Percentiles rank a stretch among this genome's conserved stretches.
These are phyloP conservation scores for Chrysoporthe cubensis DNA, from an alignment of 2,329 filamentous ascomycete species.

Conservation along the genomic window DNA sequence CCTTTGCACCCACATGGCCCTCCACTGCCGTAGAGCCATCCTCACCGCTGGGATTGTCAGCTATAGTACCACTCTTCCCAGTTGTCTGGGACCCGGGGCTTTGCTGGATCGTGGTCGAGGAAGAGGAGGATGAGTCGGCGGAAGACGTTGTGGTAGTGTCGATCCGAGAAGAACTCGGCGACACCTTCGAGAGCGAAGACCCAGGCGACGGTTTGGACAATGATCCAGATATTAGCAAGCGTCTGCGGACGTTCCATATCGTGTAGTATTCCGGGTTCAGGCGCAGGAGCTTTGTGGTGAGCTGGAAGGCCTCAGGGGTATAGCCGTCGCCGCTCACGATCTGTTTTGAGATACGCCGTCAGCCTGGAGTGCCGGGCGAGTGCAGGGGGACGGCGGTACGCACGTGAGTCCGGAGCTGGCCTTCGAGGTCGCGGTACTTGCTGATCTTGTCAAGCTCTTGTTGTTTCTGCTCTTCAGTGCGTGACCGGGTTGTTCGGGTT, in stretches of 20 bases:
- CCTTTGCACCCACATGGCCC: constrained; percentile 15
- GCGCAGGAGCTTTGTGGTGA: constrained; percentile 73
- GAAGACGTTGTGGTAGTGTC: constrained; percentile 64
- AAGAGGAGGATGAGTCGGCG: constrained; percentile 61
- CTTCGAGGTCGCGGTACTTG: constrained; percentile 74
- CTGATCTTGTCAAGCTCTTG: constrained; percentile 77
- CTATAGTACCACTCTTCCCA: constrained; percentile 62
- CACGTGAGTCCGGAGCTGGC: constrained; percentile 69
- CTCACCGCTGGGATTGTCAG: constrained; percentile 38
- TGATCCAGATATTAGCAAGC: constrained; percentile 64
- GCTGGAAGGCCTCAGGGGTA: constrained; percentile 62
- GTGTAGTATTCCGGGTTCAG: constrained; percentile 90
- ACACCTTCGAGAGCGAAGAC: constrained; percentile 59
- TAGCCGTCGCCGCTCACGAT: constrained; percentile 51
- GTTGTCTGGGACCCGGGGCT: constrained; percentile 49
- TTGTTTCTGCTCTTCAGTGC: constrained; percentile 71
- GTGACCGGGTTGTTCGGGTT: constrained; percentile 66
- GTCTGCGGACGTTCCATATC: constrained; percentile 86
- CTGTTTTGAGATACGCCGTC: constrained; percentile 35
- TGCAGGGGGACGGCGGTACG: constrained; percentile 26
- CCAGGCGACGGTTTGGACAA: constrained; percentile 58
- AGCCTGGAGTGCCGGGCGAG: constrained; percentile 23
- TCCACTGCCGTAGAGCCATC: constrained; percentile 16
- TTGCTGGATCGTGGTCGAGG: constrained; percentile 55
- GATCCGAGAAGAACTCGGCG: constrained; percentile 56